Percentiles rank a stretch among this genome's conserved stretches.
These are phyloP conservation scores for Xylaria digitata DNA, from an alignment of 2,329 filamentous ascomycete species.

Conservation along the genomic window DNA sequence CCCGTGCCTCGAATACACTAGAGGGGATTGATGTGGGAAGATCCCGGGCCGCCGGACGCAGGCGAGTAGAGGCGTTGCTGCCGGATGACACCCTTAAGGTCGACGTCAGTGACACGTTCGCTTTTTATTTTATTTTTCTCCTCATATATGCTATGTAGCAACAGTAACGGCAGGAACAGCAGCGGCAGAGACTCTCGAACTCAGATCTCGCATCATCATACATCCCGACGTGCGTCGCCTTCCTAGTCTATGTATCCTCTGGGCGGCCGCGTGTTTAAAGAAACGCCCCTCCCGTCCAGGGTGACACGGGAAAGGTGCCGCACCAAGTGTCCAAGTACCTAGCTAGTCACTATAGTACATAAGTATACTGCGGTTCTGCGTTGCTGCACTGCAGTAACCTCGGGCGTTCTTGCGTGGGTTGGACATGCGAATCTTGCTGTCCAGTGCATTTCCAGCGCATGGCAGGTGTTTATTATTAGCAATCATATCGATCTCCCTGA, in stretches of 20 bases:
- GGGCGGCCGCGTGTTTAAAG: conserved; percentile 4
- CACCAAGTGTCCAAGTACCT: conserved; percentile 12
- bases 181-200: neutral
- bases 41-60: conserved; percentile 23
- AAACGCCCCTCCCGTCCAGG: neutral
- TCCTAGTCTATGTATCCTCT: neutral
- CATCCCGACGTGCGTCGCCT: neutral
- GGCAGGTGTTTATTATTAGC: conserved; percentile 35
- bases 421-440: conserved; percentile 31
- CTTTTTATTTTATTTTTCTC: neutral
- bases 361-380: conserved; percentile 10
- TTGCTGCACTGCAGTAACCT: conserved; percentile 16
- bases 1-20: neutral
- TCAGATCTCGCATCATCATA: conserved; percentile 5
- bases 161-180: no score
- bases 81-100: conserved; percentile 29
- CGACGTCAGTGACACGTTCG: conserved; percentile 7
- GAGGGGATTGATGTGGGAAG: conserved; percentile 10
- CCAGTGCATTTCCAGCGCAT: conserved; percentile 25
- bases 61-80: conserved; percentile 21
- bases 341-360: no score
- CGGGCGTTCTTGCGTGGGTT: conserved; percentile 21
- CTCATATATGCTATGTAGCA: neutral
- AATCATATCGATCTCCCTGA: conserved; percentile 15
- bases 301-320: conserved; percentile 33